A percentile compares a stretch with the other conserved stretches of the same genome.
phyloP scores from a whole-genome alignment of 2,329 filamentous ascomycete genomes.

The Blumeria graminis region DNA sequence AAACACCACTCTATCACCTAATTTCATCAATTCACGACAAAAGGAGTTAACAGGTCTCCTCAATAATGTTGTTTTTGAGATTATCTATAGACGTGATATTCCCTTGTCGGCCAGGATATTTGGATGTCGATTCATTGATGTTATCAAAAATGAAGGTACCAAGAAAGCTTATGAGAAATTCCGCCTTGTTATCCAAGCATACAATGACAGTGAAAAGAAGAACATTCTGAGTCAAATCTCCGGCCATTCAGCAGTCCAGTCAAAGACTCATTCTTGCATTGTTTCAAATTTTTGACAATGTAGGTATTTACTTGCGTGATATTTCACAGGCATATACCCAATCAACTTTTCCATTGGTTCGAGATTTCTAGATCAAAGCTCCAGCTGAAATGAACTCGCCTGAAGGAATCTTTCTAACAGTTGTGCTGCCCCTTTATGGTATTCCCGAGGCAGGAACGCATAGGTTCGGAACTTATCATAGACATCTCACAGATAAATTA shows the following conservation, averaged over 20 bases:
- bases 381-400: background rate
- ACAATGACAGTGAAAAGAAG: slow-evolving; percentile 4
- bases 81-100: background rate
- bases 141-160: slow-evolving; percentile 4
- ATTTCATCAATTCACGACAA: background rate
- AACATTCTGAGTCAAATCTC: slow-evolving; percentile 3
- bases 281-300: background rate
- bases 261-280: background rate
- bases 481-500: background rate
- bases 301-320: background rate
- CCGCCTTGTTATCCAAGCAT: slow-evolving; percentile 2
- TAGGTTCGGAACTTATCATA: background rate
- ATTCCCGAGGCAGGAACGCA: background rate
- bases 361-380: background rate
- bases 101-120: slow-evolving; percentile 1
- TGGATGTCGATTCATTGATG: slow-evolving; percentile 4
- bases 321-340: background rate
- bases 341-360: background rate
- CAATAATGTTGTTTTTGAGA: slow-evolving; percentile 2
- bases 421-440: background rate
- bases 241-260: slow-evolving; percentile 1
- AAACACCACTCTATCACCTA: background rate
- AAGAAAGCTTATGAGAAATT: slow-evolving; percentile 1
- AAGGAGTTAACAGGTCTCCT: slow-evolving; percentile 1
- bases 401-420: background rate